Base-by-base conservation (phyloP, 768 basidiomycete species). In the Xerocomellus dryophilus region DNA sequence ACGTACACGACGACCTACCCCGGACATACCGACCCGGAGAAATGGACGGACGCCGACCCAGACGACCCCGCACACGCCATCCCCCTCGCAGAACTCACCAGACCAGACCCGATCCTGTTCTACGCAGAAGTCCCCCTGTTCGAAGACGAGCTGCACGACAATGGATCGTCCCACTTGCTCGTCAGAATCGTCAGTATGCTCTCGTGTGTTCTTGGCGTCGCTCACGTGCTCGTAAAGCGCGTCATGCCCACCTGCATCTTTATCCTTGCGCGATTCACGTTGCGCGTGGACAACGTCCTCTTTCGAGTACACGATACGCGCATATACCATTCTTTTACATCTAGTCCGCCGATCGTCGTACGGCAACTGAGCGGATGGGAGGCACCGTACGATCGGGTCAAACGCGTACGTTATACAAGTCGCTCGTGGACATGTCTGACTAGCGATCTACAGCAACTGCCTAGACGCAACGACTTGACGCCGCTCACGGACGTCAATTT, bases 201-300 rank as follows among this genome's bases (percentile, higher is more conserved):
- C 23, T 27, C 7, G 20, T 6, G 44, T 6, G 15, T 21, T n/a
- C 4, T 15, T 14, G 51, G 1, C 20, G 27, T n/a, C n/a, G 38
- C 51, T 57, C 38, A 56, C 34, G 23, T 25, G 10, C 27, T 14
- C 38, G 27, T 27, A 21, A 65, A 98, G 95, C 87, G 97, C 45
- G 95, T 99, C 40, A 99, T 98, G 95, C 93, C 95, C 3, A 87
- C 86, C 8, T 98, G 90, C 50, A 78, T 98, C 57, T 98, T 98
- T 72, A 82, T 98, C 58, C 83, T 99, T 9, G 78, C 84, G 2
- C 84, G 97, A 12, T 92, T 96, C 68, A 93, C 88, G n/a, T 78
- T 99, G 6, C 84, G 97, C 21, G 94, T 99, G 44, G 97, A 99
- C 67, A 82, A 88, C 50, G 96, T 99, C 42, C 82, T 98, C 44